Conservation (phyloP, 1,284 basidiomycete genomes). For the Irpex rosettiformis region DNA sequence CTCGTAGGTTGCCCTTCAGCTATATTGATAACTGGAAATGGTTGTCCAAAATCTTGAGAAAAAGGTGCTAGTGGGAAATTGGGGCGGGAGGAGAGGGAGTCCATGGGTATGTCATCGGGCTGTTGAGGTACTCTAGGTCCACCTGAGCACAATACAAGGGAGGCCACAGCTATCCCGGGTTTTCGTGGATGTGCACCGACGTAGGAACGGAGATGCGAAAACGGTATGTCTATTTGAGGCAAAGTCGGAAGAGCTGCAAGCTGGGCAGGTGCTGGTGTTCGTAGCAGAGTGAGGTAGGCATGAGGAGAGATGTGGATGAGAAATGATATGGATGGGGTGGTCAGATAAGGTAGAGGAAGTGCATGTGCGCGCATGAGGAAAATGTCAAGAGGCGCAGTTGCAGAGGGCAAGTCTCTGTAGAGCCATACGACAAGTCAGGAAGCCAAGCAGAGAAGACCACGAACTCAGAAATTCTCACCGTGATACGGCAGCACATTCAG, state of each 20-base stretch:
- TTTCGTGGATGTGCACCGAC: slow-evolving; percentile 36
- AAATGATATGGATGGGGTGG: slow-evolving; percentile 65
- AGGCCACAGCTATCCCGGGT: slow-evolving; percentile 53
- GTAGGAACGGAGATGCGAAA: slow-evolving; percentile 42
- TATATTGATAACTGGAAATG: slow-evolving; percentile 22
- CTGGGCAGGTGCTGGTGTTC: slow-evolving; percentile 24
- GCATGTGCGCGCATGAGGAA: slow-evolving; percentile 60
- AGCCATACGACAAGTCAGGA: not conserved
- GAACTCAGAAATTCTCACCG: slow-evolving; percentile 38
- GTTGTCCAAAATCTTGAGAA: not conserved
- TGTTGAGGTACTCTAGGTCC: slow-evolving; percentile 6
- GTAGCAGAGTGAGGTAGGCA: slow-evolving; percentile 60
- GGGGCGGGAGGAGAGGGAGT: slow-evolving; percentile 26
- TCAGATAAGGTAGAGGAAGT: slow-evolving; percentile 66
- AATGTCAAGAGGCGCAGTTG: slow-evolving; percentile 58
- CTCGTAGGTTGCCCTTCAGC: slow-evolving; percentile 21
- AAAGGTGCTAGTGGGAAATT: slow-evolving; percentile 35
- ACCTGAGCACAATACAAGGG: slow-evolving; percentile 42
- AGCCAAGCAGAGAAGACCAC: not conserved
- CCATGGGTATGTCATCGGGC: slow-evolving; percentile 12
- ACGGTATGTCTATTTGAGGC: slow-evolving; percentile 51
- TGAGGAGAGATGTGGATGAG: slow-evolving; percentile 64
- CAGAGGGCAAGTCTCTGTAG: slow-evolving; percentile 15
- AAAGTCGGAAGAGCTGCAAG: slow-evolving; percentile 21
- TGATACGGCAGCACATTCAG: slow-evolving; percentile 50